Evolutionary conservation across 2,329 filamentous ascomycete species (phyloP), one percentile per base, ranked within the genome.

Genomic region (Nemania serpens): DNA sequence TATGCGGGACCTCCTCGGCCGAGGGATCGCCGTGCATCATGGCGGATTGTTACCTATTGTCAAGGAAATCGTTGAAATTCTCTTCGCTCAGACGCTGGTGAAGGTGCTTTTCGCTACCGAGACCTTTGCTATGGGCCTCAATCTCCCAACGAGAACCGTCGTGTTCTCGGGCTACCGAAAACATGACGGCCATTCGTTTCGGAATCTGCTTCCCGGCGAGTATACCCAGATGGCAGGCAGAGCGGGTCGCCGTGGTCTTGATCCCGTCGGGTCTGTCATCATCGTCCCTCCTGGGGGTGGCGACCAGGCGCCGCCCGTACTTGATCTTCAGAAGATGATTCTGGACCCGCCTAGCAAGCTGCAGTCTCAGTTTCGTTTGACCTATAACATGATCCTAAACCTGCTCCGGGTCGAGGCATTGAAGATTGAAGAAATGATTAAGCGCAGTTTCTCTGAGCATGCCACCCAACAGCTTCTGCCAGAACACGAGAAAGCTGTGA

Each of bases 391-490:
- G 95, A 99, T 99, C 62, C 81, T 99, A 33, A 99, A 98, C 72
- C 81, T 99, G 34, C 82, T 99, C 50, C 89, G 95, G 37, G 95
- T 99, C 2, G 95, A 99, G 75, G 95, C 95, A 2, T 79, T 99
- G 66, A 98, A 97, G 79, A 98, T 99, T 69, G 95, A 99, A 75
- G 95, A 99, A 77, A 99, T 99, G 95, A 99, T 99, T 81, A 99
- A 99, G 83, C 90, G 95, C 67, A 97, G 93, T 75, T 99, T 99
- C 81, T 97, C 94, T 54, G 95, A 99, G 75, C 95, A 99, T 76
- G 94, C 94, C 22, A 98, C 94, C 0, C 95, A 99, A 73, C 93
- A 96, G 64, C 78, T 98, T 12, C 81, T 98, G 1, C 95, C 95
- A 0, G 93, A 98, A 75, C 94, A 98, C 70, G 93, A 99, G 76